phyloP scores from a whole-genome alignment of 768 basidiomycete species.

The Termitomyces bulborhizus region DNA sequence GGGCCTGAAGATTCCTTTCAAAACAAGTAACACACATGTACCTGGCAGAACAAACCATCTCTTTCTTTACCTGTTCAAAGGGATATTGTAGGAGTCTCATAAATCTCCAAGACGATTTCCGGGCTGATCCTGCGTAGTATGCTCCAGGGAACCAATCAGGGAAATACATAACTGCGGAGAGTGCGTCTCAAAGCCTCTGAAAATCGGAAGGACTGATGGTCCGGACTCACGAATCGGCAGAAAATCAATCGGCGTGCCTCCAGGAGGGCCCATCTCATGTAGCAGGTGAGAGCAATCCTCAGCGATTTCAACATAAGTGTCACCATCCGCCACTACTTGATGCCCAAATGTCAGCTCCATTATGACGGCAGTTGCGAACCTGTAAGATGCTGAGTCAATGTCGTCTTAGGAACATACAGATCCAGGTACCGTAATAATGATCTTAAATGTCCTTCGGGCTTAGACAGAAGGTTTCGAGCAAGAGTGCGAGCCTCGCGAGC shows the following conservation, averaged over 20 bases:
- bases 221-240: constrained; percentile 11
- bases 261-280: constrained; percentile 2
- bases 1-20: neutral
- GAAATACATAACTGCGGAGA: constrained; percentile 19
- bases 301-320: constrained; percentile 7
- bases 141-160: constrained; percentile 28
- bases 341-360: constrained; percentile 11
- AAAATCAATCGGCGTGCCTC: constrained; percentile 9
- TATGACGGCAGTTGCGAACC: constrained; percentile 11
- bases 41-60: constrained; percentile 22
- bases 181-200: neutral
- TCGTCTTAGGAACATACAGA: neutral
- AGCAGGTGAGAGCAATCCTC: neutral
- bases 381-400: neutral
- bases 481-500: constrained; percentile 14
- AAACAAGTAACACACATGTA: neutral
- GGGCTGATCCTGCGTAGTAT: constrained; percentile 15
- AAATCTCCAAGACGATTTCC: constrained; percentile 6
- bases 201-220: neutral
- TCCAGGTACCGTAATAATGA: neutral
- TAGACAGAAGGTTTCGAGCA: constrained; percentile 7
- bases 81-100: constrained; percentile 2
- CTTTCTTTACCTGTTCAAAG: constrained; percentile 14
- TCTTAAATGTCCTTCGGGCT: neutral
- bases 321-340: neutral